Evolutionary conservation across 345 rosid genomes (phyloP), one percentile per base, ranked within the genome.

Genomic region (Abelmoschus esculentus): DNA sequence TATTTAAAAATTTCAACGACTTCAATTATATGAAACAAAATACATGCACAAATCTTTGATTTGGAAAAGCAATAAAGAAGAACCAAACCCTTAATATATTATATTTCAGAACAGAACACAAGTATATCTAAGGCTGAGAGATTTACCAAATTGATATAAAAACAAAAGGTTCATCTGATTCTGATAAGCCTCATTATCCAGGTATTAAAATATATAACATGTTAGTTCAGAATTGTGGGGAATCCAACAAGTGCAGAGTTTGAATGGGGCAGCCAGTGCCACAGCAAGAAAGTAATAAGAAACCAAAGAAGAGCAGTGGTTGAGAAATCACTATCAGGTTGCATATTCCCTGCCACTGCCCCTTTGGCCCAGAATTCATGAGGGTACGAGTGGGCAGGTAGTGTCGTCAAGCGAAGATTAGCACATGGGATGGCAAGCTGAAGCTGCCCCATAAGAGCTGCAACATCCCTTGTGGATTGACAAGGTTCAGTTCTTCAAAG

Each of bases 401-500:
- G 59, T 49, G 66, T 62, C 67, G 60, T 55, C 10, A 72, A 73
- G 67, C 71, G 42, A 76, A 66, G 74, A 44, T 58, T 29, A 18
- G 81, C 84, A 83, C 84, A 83, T 84, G 85, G 86, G 80, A 44
- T 69, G 40, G 74, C 36, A 38, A 53, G 77, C 69, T 76, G 56
- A 70, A 73, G 13, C 31, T 54, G 4, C 17, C 12, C 56, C 76
- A 52, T 52, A 75, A 75, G 65, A 70, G 40, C 75, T 64, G 61
- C 76, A 73, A 64, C 53, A 64, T 59, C 49, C 73, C 82, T 79
- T 79, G 80, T 74, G 83, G 77, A 65, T 46, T 44, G 29, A 6
- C 15, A 60, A 76, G 72, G 67, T 74, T 70, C 73, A 66, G 59
- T 49, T 49, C 58, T 57, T 52, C 38, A 12, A 59, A 0, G 1